Conservation (phyloP, 139 green algal genomes). For the Chlorella sp. region DNA sequence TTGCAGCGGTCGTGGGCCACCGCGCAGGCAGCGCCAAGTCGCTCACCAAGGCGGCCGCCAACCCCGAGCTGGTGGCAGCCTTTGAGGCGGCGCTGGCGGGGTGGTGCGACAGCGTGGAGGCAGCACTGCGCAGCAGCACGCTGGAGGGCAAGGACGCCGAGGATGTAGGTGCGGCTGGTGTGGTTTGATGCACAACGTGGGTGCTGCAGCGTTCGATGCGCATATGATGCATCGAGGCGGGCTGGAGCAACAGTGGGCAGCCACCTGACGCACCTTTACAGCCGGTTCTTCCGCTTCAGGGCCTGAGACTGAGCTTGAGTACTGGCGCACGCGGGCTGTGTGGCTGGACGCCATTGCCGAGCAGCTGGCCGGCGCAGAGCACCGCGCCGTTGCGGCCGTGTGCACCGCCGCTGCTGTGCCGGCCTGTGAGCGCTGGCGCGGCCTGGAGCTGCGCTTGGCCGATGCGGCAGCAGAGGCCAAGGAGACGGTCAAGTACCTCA, state of each 20-base stretch:
- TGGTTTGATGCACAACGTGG: no score
- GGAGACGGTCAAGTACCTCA: conserved; percentile 94
- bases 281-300: conserved; percentile 50
- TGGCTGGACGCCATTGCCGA: conserved; percentile 87
- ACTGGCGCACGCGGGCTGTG: conserved; percentile 83
- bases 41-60: conserved; percentile 11
- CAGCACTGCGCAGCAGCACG: neutral
- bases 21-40: conserved; percentile 1
- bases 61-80: conserved; percentile 20
- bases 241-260: no score
- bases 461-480: conserved; percentile 91
- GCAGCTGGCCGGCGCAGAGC: conserved; percentile 84
- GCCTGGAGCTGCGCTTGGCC: conserved; percentile 79
- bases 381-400: conserved; percentile 80
- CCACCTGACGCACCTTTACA: conserved; percentile 37
- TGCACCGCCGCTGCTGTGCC: conserved; percentile 59
- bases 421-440: conserved; percentile 77
- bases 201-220: no score
- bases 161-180: conserved; percentile 13
- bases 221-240: neutral
- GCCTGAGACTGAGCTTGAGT: conserved; percentile 88
- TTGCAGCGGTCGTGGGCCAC: neutral
- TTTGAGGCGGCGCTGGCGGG: conserved; percentile 48
- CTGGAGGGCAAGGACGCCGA: conserved; percentile 10
- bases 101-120: no score